Base-by-base conservation (phyloP, 31 red algal species). In the Odonthalia washingtoniensis region DNA sequence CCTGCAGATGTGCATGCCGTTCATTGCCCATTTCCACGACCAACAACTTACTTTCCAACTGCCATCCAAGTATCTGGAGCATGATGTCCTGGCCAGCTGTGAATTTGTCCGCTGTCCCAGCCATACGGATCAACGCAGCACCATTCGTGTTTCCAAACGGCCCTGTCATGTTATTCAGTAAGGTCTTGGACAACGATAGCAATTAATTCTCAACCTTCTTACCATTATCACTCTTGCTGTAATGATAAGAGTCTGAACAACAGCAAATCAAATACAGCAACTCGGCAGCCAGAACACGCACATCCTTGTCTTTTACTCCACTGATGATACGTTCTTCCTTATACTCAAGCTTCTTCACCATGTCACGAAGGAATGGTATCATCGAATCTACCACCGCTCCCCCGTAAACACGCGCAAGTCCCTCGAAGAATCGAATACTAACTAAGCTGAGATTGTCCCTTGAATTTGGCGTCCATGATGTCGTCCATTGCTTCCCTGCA, bases 391-490 rank as follows among this genome's bases (percentile, higher is more conserved):
- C 57, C 28, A 76, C 74, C 31, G 42, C 28, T 36, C 57, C 67
- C 57, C 95, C 90, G 63, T 86, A 96, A 70, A 92, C 83, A 35
- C 87, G 63, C 34, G 78, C 65, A 61, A 96, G 74, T 1, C 66
- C 75, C 38, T 96, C 95, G 62, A 89, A 93, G 77, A 93, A 72
- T 42, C 95, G 90, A 35, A 96, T 84, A 26, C 89, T 80, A 30
- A 90, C 87, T 3, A 96, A 40, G 26, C 78, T 89, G 39, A 96
- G 32, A 65, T 41, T 73, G 75, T 96, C 95, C 27, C 90, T 79
- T 18, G 95, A 93, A 32, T 90, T 68, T 42, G 89, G 87, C 35
- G 86, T 72, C 95, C 95, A 96, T 30, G 95, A 96, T 16, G 85
- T 89, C 28, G 95, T 89, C 95, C 95, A 96, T 2, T 86, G 86